Base-by-base conservation (phyloP, 1,284 basidiomycete species). In the Pisolithus thermaeus region DNA sequence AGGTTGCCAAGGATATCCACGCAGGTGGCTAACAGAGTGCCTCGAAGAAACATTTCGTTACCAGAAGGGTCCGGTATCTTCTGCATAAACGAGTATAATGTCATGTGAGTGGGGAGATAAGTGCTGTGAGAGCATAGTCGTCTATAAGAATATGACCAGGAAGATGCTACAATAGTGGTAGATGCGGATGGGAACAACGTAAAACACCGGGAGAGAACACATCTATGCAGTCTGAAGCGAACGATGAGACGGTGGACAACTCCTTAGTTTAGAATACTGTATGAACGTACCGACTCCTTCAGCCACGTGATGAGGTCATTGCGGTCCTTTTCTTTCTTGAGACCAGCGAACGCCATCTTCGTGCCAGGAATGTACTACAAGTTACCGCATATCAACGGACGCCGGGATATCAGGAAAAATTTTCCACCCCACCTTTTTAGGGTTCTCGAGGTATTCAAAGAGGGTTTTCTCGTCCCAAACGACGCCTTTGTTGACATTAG, bases 251-350 rank as follows among this genome's bases (percentile, higher is more conserved):
- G 32, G 32, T 35, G 12, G 3, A 14, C 32, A 5, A 5, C 14
- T 35, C 32, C 12, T 35, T 14, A 3, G 32, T 14, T 12, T 12
- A 35, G 12, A 14, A n/a, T n/a, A n/a, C n/a, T n/a, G 32, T 1
- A 35, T 35, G 32, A 35, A 66, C 79, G 56, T 65, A 89, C 87
- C 56, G 78, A 68, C 49, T 85, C 79, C 77, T 89, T 89, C 62
- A 92, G 74, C 68, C 77, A 82, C 46, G 89, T 81, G 61, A 92
- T 77, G 63, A 96, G 84, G 76, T 96, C 91, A 72, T 85, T 89
- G 73, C 93, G 85, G 73, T 97, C 94, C 80, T 93, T 93, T 35
- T 90, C 89, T 82, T 97, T 97, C 86, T 97, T 97, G 69, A 97
- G 76, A 64, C 94, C 94, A 59, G 94, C 92, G 63, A 97, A 97